Conservation (phyloP, 495 filamentous ascomycete species). For the Penicillium psychrofluorescens region DNA sequence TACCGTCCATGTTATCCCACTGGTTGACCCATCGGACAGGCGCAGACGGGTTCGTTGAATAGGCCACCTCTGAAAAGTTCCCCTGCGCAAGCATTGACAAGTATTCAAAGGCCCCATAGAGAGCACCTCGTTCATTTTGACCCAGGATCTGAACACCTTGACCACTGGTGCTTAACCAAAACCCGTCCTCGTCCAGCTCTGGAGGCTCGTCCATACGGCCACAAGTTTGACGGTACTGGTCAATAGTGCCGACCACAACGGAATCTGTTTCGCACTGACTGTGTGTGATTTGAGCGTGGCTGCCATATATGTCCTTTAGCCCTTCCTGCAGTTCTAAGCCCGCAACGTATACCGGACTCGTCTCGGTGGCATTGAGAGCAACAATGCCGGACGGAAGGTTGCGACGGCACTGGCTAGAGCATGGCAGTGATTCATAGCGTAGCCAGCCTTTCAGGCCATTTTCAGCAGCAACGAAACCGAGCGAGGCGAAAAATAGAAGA, state of each 20-base stretch:
- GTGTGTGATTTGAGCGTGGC: conserved; percentile 26
- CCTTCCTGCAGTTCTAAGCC: conserved; percentile 54
- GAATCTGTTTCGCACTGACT: conserved; percentile 17
- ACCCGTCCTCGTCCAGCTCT: conserved; percentile 54
- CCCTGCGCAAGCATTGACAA: conserved; percentile 56
- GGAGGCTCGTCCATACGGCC: conserved; percentile 24
- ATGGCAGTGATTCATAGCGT: conserved; percentile 51
- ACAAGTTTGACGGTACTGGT: conserved; percentile 38
- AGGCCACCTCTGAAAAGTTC: conserved; percentile 47
- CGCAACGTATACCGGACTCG: conserved; percentile 50
- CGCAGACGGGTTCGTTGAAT: conserved; percentile 50
- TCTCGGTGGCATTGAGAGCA: conserved; percentile 43
- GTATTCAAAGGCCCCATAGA: conserved; percentile 67
- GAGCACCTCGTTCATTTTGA: conserved; percentile 58
- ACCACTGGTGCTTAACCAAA: conserved; percentile 45
- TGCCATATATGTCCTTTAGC: conserved; percentile 45
- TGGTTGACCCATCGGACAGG: conserved; percentile 66
- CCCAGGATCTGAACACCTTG: conserved; percentile 51
- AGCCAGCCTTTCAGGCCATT: conserved; percentile 58
- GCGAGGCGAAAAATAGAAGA: conserved; percentile 5
- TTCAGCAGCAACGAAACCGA: conserved; percentile 28
- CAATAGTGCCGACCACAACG: conserved; percentile 50
- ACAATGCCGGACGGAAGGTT: conserved; percentile 44
- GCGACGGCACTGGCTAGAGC: conserved; percentile 23
- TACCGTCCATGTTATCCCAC: conserved; percentile 69